Conservation (phyloP, 73 alveolate species). For the Paramecium pentaurelia region DNA sequence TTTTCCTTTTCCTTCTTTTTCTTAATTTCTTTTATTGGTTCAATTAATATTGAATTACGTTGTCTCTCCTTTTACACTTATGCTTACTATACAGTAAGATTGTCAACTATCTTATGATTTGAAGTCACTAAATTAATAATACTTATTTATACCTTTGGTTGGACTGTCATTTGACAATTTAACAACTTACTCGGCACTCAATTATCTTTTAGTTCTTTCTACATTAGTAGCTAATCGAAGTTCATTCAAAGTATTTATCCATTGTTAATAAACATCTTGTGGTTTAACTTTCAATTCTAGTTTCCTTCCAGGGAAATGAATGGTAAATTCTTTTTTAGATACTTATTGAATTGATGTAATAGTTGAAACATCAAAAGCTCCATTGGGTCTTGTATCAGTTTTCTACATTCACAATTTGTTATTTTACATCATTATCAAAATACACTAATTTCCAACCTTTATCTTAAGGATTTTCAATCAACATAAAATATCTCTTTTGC, state of each 20-base stretch:
- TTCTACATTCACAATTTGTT: not conserved
- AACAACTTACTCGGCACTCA: conserved; percentile 34
- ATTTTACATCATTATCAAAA: conserved; percentile 5
- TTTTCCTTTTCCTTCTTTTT: not conserved
- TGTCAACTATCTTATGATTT: not conserved
- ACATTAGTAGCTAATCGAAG: not conserved
- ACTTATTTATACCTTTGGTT: not conserved
- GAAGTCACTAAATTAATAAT: not conserved
- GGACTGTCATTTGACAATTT: conserved; percentile 34
- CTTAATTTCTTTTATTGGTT: conserved; percentile 30
- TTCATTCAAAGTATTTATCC: conserved; percentile 65
- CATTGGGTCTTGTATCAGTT: conserved; percentile 64
- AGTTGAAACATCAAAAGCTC: conserved; percentile 65
- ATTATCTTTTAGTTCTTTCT: conserved; percentile 41
- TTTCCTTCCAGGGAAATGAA: conserved; percentile 35
- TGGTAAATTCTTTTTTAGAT: conserved; percentile 48
- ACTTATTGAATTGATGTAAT: conserved; percentile 29
- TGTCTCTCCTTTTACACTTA: conserved; percentile 39
- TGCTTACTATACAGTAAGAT: not conserved
- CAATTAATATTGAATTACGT: conserved; percentile 52
- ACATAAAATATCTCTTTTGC: conserved; percentile 70
- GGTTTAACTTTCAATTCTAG: conserved; percentile 67
- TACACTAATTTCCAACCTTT: conserved; percentile 15
- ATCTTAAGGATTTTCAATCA: conserved; percentile 1
- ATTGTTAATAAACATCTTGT: conserved; percentile 51